A percentile compares a stretch with the other conserved stretches of the same genome.
Evolutionary conservation across 805 yeast species (phyloP).

Genomic region (Deakozyma indianensis): DNA sequence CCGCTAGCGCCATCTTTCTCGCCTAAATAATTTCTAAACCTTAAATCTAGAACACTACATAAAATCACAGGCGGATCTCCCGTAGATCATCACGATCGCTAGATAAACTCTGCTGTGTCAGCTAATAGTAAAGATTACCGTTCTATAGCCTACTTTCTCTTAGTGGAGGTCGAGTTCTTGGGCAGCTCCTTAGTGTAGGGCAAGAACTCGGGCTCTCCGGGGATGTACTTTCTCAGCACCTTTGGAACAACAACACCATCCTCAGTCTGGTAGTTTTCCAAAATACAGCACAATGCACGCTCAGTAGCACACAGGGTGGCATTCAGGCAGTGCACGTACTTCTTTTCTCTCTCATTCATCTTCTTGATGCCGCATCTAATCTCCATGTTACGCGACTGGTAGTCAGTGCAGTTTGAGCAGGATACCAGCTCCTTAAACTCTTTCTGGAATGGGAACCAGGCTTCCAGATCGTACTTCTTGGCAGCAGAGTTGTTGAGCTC

Average conservation of each 20-base stretch:
- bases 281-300: constrained; percentile 93
- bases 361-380: constrained; percentile 97
- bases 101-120: too few relatives aligned
- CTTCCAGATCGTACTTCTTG: constrained; percentile 95
- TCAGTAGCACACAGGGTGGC: constrained; percentile 96
- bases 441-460: constrained; percentile 99
- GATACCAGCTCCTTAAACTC: constrained; percentile 97
- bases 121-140: too few relatives aligned
- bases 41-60: too few relatives aligned
- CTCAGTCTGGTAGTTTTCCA: constrained; percentile 96
- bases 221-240: constrained; percentile 89
- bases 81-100: too few relatives aligned
- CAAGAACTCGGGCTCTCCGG: constrained; percentile 96
- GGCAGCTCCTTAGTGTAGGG: constrained; percentile 86
- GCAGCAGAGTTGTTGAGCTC: constrained; percentile 99
- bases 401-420: constrained; percentile 98
- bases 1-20: too few relatives aligned
- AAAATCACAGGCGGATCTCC: too few relatives aligned
- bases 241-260: constrained; percentile 90
- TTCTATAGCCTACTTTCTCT: constrained; percentile 33
- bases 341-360: constrained; percentile 88
- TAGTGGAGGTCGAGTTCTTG: constrained; percentile 78
- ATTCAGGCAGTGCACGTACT: constrained; percentile 96
- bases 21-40: too few relatives aligned
- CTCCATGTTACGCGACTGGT: constrained; percentile 96